These are phyloP conservation scores for Tothia fuscella DNA, from an alignment of 2,329 filamentous ascomycete species.

Conservation along the genomic window DNA sequence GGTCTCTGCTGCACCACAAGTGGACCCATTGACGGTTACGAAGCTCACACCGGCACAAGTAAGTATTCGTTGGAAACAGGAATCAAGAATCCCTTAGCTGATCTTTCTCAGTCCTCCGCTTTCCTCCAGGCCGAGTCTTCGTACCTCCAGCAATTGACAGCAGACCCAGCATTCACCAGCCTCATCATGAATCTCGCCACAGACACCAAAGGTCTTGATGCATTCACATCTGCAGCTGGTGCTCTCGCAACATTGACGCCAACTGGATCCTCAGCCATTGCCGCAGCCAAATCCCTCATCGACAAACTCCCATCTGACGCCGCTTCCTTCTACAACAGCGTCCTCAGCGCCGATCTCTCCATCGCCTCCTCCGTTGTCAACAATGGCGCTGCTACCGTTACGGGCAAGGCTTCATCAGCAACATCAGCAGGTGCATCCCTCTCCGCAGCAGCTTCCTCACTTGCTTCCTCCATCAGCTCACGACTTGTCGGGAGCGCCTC, in stretches of 20 bases:
- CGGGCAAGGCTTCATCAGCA: too few relatives aligned
- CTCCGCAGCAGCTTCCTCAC: too few relatives aligned
- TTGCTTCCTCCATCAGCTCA: too few relatives aligned
- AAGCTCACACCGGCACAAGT: constrained; percentile 8
- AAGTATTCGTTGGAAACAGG: too few relatives aligned
- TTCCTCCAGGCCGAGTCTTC: not conserved
- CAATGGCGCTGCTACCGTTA: not conserved
- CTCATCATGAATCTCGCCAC: constrained; percentile 5
- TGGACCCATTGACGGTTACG: constrained; percentile 10
- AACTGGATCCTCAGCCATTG: not conserved
- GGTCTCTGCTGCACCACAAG: not conserved
- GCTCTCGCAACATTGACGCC: not conserved
- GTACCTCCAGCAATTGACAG: not conserved
- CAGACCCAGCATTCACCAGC: constrained; percentile 8
- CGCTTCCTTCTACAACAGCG: constrained; percentile 7
- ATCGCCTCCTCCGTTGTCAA: constrained; percentile 7
- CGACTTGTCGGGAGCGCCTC: too few relatives aligned
- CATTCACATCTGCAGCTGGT: constrained; percentile 9
- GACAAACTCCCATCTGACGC: not conserved
- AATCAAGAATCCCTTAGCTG: too few relatives aligned
- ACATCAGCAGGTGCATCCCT: too few relatives aligned
- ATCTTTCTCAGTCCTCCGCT: not conserved
- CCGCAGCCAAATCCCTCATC: constrained; percentile 6
- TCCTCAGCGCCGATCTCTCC: constrained; percentile 1
- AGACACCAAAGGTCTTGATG: not conserved